phyloP scores from a whole-genome alignment of 345 rosid genomes.

The Hevea brasiliensis region DNA sequence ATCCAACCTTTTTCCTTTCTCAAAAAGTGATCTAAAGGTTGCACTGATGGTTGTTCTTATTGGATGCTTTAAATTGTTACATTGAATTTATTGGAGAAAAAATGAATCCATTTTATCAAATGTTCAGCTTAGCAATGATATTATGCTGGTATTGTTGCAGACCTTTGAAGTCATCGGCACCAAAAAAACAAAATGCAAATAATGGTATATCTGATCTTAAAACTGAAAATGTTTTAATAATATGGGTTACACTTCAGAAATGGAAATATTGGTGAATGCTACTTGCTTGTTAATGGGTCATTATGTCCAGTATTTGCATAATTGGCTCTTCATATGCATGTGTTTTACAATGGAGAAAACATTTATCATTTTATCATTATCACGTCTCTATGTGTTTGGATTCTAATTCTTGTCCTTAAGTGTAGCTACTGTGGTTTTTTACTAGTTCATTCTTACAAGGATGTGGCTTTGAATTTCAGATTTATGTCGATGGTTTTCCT shows the following conservation, averaged over 20 bases:
- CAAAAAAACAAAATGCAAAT: too few species aligned
- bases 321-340: too few species aligned
- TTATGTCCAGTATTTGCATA: background rate
- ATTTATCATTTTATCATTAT: background rate
- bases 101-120: background rate
- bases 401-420: background rate
- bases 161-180: background rate
- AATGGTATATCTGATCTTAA: background rate
- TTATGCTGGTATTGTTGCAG: background rate
- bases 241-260: background rate
- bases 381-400: background rate
- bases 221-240: background rate
- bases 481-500: slow-evolving; percentile 75
- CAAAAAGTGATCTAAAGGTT: background rate
- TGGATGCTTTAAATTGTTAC: background rate
- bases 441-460: background rate
- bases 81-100: background rate
- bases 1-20: background rate
- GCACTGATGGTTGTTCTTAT: background rate
- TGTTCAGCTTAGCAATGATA: background rate
- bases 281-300: background rate
- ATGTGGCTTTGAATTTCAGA: slow-evolving; percentile 38
- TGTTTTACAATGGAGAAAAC: background rate
- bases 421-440: background rate
- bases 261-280: background rate